These are phyloP conservation scores for Plasmopara muralis DNA, from an alignment of 352 stramenopile genomes.

Conservation along the genomic window DNA sequence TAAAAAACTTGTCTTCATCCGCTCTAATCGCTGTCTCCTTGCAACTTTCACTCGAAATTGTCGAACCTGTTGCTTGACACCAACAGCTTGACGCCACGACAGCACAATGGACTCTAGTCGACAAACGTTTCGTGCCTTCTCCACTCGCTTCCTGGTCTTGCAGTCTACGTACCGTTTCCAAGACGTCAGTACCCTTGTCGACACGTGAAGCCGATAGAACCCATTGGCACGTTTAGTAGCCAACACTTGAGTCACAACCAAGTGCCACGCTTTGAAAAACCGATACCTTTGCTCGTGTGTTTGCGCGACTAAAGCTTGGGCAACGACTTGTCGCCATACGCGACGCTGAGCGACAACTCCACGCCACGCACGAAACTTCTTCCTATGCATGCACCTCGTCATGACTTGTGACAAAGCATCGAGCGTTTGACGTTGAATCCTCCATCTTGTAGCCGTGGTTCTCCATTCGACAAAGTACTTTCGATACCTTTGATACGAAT, in stretches of 20 bases:
- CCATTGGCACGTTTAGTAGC: neutral
- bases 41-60: slow-evolving; percentile 14
- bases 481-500: neutral
- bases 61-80: slow-evolving; percentile 17
- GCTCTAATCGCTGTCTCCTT: slow-evolving; percentile 5
- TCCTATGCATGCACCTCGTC: neutral
- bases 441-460: neutral
- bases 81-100: slow-evolving; percentile 34
- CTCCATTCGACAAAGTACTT: neutral
- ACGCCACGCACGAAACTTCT: neutral
- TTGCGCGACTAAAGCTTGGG: neutral
- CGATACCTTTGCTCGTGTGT: neutral
- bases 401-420: neutral
- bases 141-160: slow-evolving; percentile 45
- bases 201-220: neutral
- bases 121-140: slow-evolving; percentile 18
- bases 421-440: neutral
- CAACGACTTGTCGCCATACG: neutral
- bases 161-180: slow-evolving; percentile 46
- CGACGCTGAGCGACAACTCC: neutral
- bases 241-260: neutral
- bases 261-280: neutral
- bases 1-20: slow-evolving; percentile 16
- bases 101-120: slow-evolving; percentile 27
- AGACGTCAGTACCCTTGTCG: neutral